phyloP scores from a whole-genome alignment of 306 rosid species.

The Astragalus membranaceus region DNA sequence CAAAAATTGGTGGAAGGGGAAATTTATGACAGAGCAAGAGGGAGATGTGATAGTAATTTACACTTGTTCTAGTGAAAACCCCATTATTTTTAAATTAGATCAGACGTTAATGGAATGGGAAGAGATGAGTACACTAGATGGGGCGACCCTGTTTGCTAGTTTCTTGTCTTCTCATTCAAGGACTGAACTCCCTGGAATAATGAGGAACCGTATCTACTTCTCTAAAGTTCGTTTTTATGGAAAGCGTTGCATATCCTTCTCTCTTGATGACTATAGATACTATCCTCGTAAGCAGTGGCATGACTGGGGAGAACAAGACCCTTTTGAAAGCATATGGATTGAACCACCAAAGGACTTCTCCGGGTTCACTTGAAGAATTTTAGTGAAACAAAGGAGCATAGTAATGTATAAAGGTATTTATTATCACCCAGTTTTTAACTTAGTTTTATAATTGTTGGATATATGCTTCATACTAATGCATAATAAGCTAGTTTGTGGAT shows the following conservation, averaged over 20 bases:
- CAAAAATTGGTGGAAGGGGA: constrained; percentile 91
- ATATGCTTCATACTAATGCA: constrained; percentile 10
- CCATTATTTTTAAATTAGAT: constrained; percentile 68
- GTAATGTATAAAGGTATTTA: constrained; percentile 10
- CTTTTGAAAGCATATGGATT: constrained; percentile 75
- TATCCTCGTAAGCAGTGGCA: constrained; percentile 80
- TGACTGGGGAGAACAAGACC: constrained; percentile 90
- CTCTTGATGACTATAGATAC: constrained; percentile 55
- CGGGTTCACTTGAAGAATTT: constrained; percentile 41
- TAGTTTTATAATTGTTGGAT: background rate
- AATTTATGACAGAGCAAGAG: constrained; percentile 68
- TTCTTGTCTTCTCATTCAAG: constrained; percentile 73
- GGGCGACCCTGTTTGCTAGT: constrained; percentile 62
- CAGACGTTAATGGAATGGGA: constrained; percentile 59
- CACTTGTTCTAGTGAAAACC: constrained; percentile 76
- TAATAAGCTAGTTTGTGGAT: background rate
- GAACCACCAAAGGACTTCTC: constrained; percentile 67
- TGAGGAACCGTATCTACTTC: constrained; percentile 70
- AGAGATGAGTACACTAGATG: constrained; percentile 62
- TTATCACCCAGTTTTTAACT: constrained; percentile 4
- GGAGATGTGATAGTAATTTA: constrained; percentile 66
- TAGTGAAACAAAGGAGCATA: constrained; percentile 26
- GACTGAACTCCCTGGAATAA: constrained; percentile 55
- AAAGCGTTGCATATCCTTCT: constrained; percentile 71
- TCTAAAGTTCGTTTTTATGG: constrained; percentile 84